Conservation (phyloP, 2,329 filamentous ascomycete species). For the Phoma herbarum region DNA sequence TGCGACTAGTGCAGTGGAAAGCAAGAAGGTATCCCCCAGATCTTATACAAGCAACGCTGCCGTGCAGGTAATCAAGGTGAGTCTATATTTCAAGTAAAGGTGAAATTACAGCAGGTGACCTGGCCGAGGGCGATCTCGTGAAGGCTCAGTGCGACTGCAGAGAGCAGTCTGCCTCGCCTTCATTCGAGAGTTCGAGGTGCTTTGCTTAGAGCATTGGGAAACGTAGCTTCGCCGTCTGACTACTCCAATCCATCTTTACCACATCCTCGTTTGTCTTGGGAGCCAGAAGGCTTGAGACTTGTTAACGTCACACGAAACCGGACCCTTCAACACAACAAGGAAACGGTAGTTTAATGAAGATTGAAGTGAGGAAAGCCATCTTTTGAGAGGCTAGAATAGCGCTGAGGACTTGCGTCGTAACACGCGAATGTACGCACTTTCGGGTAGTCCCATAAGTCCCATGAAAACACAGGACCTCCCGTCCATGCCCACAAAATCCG, state of each 20-base stretch:
- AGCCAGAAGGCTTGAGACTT: neutral
- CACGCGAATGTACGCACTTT: constrained; percentile 7
- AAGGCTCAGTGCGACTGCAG: neutral
- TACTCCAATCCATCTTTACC: neutral
- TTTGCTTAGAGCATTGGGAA: neutral
- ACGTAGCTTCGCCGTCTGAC: neutral
- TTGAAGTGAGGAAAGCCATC: constrained; percentile 33
- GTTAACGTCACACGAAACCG: neutral
- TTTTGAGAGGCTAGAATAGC: constrained; percentile 34
- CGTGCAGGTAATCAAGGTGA: neutral
- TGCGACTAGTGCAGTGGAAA: neutral
- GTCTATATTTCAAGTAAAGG: neutral
- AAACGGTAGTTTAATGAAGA: constrained; percentile 21
- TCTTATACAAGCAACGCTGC: neutral
- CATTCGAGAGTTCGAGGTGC: neutral
- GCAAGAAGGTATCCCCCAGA: neutral
- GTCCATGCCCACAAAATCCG: constrained; percentile 35
- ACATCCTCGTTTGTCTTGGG: neutral
- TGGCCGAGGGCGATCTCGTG: neutral
- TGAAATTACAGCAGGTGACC: neutral
- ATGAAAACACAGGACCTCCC: constrained; percentile 19
- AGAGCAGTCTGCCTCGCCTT: neutral
- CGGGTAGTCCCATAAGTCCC: constrained; percentile 2
- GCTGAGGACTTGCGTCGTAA: constrained; percentile 25
- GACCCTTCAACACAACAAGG: constrained; percentile 40